A percentile compares a stretch with the other conserved stretches of the same genome.
phyloP scores from a whole-genome alignment of 148 eudicot species.

The Diospyros kaki region DNA sequence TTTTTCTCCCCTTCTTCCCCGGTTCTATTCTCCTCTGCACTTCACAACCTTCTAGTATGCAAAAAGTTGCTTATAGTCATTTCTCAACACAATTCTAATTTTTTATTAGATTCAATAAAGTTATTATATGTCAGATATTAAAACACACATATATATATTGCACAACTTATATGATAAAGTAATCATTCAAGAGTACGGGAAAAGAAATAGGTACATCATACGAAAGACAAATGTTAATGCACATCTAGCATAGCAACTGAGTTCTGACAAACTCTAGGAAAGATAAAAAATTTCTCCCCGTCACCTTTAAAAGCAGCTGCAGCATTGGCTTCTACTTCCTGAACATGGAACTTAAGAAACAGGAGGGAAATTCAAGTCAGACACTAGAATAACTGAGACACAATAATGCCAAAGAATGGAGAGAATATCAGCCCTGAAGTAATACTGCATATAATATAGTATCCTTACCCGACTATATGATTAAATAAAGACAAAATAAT shows the following conservation, averaged over 20 bases:
- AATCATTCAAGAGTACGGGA: not conserved
- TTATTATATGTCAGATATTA: not conserved
- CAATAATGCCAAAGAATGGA: not conserved
- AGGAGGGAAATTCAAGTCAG: slow-evolving; percentile 17
- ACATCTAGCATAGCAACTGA: not conserved
- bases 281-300: not conserved
- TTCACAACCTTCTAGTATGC: not conserved
- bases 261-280: slow-evolving; percentile 3
- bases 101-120: not conserved
- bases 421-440: not conserved
- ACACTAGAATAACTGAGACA: not conserved
- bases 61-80: not conserved
- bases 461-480: not conserved
- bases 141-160: not conserved
- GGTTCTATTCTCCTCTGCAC: no score
- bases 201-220: not conserved
- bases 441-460: not conserved
- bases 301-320: slow-evolving; percentile 54
- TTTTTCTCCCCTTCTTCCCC: no score
- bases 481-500: not conserved
- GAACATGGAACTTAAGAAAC: slow-evolving; percentile 76
- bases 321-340: slow-evolving; percentile 54
- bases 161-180: not conserved
- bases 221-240: not conserved
- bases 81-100: not conserved